Evolutionary conservation across 345 rosid species (phyloP), one percentile per base, ranked within the genome.

Genomic region (Eutrema yunnanense): DNA sequence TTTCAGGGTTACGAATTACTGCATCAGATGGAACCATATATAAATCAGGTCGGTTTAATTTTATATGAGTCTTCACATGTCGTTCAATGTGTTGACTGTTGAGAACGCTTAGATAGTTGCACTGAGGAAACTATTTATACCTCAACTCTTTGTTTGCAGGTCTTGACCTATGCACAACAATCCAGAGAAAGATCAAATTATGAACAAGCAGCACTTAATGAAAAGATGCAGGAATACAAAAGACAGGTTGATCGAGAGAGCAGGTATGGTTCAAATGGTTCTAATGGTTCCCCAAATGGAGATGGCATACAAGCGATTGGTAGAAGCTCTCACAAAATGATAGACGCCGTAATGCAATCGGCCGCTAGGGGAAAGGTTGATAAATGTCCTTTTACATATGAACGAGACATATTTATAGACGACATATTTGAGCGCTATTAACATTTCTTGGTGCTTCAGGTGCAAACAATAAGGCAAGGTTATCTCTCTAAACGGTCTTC

Each of bases 11-110:
- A 92, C 65, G 99, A 92, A 69, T 86, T 95, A 69, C 74, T 95
- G 81, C 99, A 90, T 85, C 99, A 95, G 79, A 95, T 95, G 99
- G 99, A 95, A 79, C 99, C 99, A 34, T 95, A 92, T 70, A 90
- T 92, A 62, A 87, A 84, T 79, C 99, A 95, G 99, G 99, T 92
- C 42, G 11, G 74, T 54, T 62, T 61, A 30, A 42, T 43, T 52
- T 53, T 46, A 69, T 37, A 44, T 55, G 41, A 16, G 29, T 62
- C 46, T 62, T 65, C 8, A 65, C 22, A 14, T 42, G 69, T 32
- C 4, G 53, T 36, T n/a, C 63, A 36, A 8, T 34, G 57, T 76
- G 38, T 40, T 60, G 56, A 30, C 50, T 76, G 44, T 40, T 60
- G 56, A 30, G 34, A 56, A 55, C 12, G 33, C 60, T 37, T 43